phyloP scores from a whole-genome alignment of 1,284 basidiomycete species.

The Veloporphyrellus conicus region DNA sequence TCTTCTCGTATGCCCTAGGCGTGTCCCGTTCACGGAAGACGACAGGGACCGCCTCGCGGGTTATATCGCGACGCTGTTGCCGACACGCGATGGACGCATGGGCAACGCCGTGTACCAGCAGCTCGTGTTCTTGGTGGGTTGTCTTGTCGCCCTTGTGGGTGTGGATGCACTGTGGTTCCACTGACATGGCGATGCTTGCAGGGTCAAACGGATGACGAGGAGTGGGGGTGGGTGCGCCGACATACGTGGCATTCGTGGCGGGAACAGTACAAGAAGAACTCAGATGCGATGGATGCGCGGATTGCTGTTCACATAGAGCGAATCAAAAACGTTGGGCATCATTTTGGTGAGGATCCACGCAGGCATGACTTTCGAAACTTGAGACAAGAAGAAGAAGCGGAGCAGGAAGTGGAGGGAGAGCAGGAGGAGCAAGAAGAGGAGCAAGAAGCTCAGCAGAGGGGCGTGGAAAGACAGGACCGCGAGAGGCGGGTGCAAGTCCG shows the following conservation, averaged over 20 bases:
- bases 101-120: conserved; percentile 42
- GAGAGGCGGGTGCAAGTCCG: conserved; percentile 2
- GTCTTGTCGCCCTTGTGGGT: background rate
- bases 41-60: conserved; percentile 23
- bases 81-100: conserved; percentile 34
- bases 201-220: conserved; percentile 17
- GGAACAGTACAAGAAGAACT: conserved; percentile 47
- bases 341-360: conserved; percentile 26
- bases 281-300: conserved; percentile 36
- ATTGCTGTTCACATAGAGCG: conserved; percentile 33
- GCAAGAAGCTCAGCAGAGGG: background rate
- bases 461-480: background rate
- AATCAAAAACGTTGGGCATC: conserved; percentile 17
- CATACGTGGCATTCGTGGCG: conserved; percentile 57
- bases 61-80: conserved; percentile 28
- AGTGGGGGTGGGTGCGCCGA: conserved; percentile 41
- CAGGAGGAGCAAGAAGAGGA: conserved; percentile 8
- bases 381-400: background rate
- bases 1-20: conserved; percentile 10
- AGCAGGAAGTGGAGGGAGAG: no score
- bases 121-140: conserved; percentile 38
- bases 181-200: background rate
- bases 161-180: background rate
- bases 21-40: conserved; percentile 23
- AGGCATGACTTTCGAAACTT: conserved; percentile 3